A percentile compares a stretch with the other conserved stretches of the same genome.
Evolutionary conservation across 805 yeast genomes (phyloP).

Genomic region (Saturnispora galanensis): DNA sequence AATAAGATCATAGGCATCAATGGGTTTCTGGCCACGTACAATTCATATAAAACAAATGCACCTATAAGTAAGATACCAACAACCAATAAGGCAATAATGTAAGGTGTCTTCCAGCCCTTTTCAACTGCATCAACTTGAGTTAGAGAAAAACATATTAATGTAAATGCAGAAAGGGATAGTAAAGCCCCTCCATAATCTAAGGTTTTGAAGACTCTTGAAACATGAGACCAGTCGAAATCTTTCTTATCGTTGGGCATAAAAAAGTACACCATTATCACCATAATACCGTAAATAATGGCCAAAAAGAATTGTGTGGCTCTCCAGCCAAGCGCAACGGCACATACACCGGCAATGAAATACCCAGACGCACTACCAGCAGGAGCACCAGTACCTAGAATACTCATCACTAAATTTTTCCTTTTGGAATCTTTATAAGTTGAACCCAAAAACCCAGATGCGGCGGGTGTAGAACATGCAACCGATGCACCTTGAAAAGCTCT

Average conservation of each 20-base stretch:
- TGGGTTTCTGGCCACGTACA: constrained; percentile 32
- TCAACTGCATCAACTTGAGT: constrained; percentile 34
- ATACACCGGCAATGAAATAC: constrained; percentile 35
- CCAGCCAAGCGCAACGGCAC: constrained; percentile 32
- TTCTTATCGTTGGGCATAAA: constrained; percentile 29
- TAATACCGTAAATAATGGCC: constrained; percentile 28
- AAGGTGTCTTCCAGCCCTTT: constrained; percentile 37
- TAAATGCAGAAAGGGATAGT: constrained; percentile 31
- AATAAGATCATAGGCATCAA: constrained; percentile 38
- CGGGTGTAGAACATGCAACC: constrained; percentile 36
- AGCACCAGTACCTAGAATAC: constrained; percentile 36
- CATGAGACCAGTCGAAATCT: constrained; percentile 20
- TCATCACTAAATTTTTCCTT: constrained; percentile 34
- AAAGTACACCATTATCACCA: constrained; percentile 17
- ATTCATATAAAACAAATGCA: constrained; percentile 30
- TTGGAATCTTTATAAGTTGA: constrained; percentile 30
- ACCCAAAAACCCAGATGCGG: constrained; percentile 39
- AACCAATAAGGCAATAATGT: constrained; percentile 35
- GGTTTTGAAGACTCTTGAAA: constrained; percentile 17
- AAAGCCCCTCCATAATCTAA: constrained; percentile 37
- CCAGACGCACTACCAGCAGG: constrained; percentile 39
- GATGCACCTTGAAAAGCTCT: constrained; percentile 37
- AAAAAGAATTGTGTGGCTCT: constrained; percentile 32
- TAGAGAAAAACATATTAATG: constrained; percentile 34
- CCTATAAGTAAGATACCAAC: constrained; percentile 30